Evolutionary conservation across 345 rosid genomes (phyloP).

Genomic region (Syzygium aromaticum): DNA sequence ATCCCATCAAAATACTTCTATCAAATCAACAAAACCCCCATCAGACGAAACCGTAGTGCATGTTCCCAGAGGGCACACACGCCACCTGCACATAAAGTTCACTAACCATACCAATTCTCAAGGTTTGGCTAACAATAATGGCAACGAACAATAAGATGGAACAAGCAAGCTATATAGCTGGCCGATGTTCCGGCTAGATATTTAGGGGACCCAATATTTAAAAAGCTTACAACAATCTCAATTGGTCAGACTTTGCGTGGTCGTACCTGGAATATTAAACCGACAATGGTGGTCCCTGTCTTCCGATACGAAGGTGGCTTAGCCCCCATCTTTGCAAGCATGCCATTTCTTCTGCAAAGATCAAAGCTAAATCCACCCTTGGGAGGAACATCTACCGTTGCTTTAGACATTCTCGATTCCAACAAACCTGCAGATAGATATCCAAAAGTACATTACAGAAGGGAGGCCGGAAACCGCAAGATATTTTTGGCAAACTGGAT

Average conservation of each 20-base stretch:
- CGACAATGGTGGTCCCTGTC: constrained; percentile 97
- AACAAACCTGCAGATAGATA: background rate
- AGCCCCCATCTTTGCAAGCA: constrained; percentile 57
- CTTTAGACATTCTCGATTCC: constrained; percentile 33
- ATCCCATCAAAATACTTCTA: background rate
- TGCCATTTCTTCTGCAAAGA: constrained; percentile 73
- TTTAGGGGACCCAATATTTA: background rate
- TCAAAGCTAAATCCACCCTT: constrained; percentile 86
- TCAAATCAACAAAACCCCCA: background rate
- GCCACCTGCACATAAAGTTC: background rate
- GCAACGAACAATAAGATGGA: background rate
- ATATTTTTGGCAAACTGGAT: background rate
- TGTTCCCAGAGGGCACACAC: background rate
- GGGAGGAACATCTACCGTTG: constrained; percentile 35
- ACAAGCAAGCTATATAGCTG: background rate
- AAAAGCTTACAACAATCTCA: background rate
- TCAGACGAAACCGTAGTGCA: background rate
- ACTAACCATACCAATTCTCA: background rate
- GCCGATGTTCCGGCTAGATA: background rate
- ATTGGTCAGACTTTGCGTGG: background rate
- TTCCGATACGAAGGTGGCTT: constrained; percentile 61
- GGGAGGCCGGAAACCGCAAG: background rate
- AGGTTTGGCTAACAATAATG: background rate
- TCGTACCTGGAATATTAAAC: constrained; percentile 59
- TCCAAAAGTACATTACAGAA: background rate